These are phyloP conservation scores for Plectosphaerella cucumerina DNA, from an alignment of 2,329 filamentous ascomycete genomes.

Conservation along the genomic window DNA sequence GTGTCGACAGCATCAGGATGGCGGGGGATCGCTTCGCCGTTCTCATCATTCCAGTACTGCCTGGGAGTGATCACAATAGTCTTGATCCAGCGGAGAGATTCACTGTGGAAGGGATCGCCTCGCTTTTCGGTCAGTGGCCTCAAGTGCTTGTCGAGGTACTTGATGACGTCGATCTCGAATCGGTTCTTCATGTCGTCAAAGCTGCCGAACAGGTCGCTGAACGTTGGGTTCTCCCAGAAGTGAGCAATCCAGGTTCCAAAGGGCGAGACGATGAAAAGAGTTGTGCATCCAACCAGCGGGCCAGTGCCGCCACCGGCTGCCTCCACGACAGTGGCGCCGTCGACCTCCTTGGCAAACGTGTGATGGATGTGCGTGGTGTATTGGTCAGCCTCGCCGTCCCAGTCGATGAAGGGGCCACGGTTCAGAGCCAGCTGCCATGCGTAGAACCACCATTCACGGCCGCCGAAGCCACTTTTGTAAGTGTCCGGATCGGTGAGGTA, in stretches of 20 bases:
- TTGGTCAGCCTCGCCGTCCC: background rate
- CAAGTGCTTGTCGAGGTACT: background rate
- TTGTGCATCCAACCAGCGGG: constrained; percentile 11
- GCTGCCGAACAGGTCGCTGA: background rate
- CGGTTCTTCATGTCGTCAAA: background rate
- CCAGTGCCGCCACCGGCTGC: constrained; percentile 5
- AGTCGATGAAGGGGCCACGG: background rate
- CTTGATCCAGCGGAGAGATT: background rate
- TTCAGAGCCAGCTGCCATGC: background rate
- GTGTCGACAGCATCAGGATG: background rate
- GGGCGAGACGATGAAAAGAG: constrained; percentile 8
- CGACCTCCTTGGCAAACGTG: background rate
- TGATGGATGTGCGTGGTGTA: background rate
- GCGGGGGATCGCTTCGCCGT: background rate
- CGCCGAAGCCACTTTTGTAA: background rate
- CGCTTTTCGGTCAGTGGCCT: background rate
- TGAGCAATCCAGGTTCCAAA: constrained; percentile 9
- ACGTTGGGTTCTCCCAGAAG: constrained; percentile 11
- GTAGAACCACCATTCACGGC: background rate
- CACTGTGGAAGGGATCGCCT: background rate
- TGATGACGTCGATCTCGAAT: constrained; percentile 1
- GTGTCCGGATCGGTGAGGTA: background rate
- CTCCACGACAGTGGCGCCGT: background rate
- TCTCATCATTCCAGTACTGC: background rate
- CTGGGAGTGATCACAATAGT: background rate